phyloP scores from a whole-genome alignment of 495 filamentous ascomycete species.

The Cercophora newfieldiana region DNA sequence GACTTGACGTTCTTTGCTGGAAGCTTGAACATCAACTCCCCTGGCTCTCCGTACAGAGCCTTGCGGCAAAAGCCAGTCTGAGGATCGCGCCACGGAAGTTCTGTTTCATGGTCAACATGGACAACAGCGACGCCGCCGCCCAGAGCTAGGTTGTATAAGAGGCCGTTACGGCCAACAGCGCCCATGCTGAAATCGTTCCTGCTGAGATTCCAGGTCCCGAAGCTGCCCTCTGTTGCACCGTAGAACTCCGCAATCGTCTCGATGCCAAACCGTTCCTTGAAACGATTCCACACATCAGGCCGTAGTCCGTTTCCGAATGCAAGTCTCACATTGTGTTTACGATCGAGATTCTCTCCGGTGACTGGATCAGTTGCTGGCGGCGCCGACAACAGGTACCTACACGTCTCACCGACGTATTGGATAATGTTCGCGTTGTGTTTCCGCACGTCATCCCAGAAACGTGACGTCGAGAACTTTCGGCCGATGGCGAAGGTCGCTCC shows the following conservation, averaged over 20 bases:
- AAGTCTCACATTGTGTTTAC: slow-evolving; percentile 71
- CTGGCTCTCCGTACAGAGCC: slow-evolving; percentile 62
- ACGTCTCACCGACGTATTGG: slow-evolving; percentile 95
- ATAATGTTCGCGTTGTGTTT: slow-evolving; percentile 74
- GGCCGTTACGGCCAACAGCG: slow-evolving; percentile 78
- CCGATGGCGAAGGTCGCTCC: slow-evolving; percentile 71
- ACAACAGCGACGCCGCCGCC: slow-evolving; percentile 58
- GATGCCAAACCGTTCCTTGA: slow-evolving; percentile 86
- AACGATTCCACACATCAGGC: slow-evolving; percentile 86
- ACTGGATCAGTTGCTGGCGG: slow-evolving; percentile 61
- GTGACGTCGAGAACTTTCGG: slow-evolving; percentile 77
- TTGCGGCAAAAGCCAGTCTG: slow-evolving; percentile 70
- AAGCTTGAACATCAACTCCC: slow-evolving; percentile 77
- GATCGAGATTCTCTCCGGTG: slow-evolving; percentile 74
- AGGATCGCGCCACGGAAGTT: slow-evolving; percentile 68
- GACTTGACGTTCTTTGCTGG: slow-evolving; percentile 62
- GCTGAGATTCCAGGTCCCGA: slow-evolving; percentile 72
- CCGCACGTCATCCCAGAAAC: slow-evolving; percentile 80
- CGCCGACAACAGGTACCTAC: slow-evolving; percentile 81
- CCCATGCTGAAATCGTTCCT: slow-evolving; percentile 75
- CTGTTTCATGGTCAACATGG: slow-evolving; percentile 69
- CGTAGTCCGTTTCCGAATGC: slow-evolving; percentile 92
- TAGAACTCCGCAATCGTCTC: slow-evolving; percentile 86
- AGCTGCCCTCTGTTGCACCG: slow-evolving; percentile 77
- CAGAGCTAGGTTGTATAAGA: slow-evolving; percentile 57